Evolutionary conservation across 176 grass and related monocot species (phyloP), one percentile per base, ranked within the genome.

Genomic region (Ananas comosus): DNA sequence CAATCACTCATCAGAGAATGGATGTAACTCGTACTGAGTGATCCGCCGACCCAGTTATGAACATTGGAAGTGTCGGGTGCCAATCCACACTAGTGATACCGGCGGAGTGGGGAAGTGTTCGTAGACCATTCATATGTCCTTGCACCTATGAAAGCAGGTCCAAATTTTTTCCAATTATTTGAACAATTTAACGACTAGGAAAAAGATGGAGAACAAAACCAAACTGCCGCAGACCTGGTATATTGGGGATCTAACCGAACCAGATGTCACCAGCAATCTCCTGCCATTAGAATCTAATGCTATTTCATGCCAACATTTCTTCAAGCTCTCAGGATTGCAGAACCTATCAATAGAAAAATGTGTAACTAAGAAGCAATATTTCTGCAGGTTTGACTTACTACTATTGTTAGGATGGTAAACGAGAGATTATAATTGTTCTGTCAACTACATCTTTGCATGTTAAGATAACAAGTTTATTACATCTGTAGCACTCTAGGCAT

Each of bases 21-120:
- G 93, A 97, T 66, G 93, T 97, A 57, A 97, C 89, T 22, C 93
- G 79, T 75, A 92, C 89, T 19, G 93, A 97, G 51, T 92, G 72
- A 65, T 97, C 86, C 21, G 86, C 84, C 61, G 93, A 87, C 25
- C 93, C 93, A 18, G 93, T 92, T 64, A 92, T 87, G 64, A 87
- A 96, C n/a, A 92, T 83, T 68, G 86, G 79, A 17, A 78, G 68
- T 51, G 88, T 92, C 22, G 89, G 89, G 63, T 96, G 93, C 93
- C 93, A 92, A 79, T 96, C 93, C 52, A 97, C 84, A 49, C 86
- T 92, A 51, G 86, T 92, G 68, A 96, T 77, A 74, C 76, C 67
- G 27, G 73, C 85, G 77, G 74, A 85, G 51, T 90, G 93, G 3
- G 89, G 79, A 53, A 97, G 74, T 17, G 89, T 92, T 72, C 82